phyloP scores from a whole-genome alignment of 2,329 filamentous ascomycete genomes.

The Penicillium sp. region DNA sequence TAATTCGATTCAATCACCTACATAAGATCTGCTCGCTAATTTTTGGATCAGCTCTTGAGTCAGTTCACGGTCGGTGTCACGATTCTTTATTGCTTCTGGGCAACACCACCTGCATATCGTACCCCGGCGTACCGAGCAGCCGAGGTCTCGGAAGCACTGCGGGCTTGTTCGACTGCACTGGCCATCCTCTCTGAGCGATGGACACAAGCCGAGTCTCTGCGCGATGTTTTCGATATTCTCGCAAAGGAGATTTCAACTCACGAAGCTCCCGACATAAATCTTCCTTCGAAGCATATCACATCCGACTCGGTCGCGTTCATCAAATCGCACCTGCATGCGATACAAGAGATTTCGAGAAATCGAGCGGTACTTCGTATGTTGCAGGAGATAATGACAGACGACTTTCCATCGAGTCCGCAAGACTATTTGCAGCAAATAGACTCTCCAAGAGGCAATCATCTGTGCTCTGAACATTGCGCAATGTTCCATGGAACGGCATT shows the following conservation, averaged over 20 bases:
- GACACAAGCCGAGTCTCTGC: slow-evolving; percentile 25
- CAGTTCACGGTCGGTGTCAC: slow-evolving; percentile 26
- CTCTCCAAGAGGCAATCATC: slow-evolving; percentile 6
- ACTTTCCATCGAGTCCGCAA: slow-evolving; percentile 17
- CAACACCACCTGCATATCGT: slow-evolving; percentile 18
- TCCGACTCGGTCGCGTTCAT: slow-evolving; percentile 14
- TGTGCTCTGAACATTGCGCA: slow-evolving; percentile 19
- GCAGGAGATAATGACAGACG: slow-evolving; percentile 19
- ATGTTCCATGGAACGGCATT: slow-evolving; percentile 17
- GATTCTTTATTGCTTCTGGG: slow-evolving; percentile 28
- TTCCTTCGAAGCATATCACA: slow-evolving; percentile 8
- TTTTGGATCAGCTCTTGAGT: slow-evolving; percentile 20
- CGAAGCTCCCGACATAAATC: neutral
- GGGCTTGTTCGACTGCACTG: slow-evolving; percentile 24
- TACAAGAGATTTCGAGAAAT: slow-evolving; percentile 21
- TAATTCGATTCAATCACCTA: neutral
- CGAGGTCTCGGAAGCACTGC: slow-evolving; percentile 21
- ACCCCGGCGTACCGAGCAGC: slow-evolving; percentile 11
- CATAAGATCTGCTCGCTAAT: neutral
- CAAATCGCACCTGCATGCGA: slow-evolving; percentile 9
- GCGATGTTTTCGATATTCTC: slow-evolving; percentile 24
- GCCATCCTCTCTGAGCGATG: slow-evolving; percentile 27
- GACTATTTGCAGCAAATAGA: neutral
- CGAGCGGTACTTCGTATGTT: slow-evolving; percentile 24
- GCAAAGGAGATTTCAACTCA: slow-evolving; percentile 17